These are phyloP conservation scores for Monosporascus sp. DNA, from an alignment of 2,329 filamentous ascomycete genomes.

Conservation along the genomic window DNA sequence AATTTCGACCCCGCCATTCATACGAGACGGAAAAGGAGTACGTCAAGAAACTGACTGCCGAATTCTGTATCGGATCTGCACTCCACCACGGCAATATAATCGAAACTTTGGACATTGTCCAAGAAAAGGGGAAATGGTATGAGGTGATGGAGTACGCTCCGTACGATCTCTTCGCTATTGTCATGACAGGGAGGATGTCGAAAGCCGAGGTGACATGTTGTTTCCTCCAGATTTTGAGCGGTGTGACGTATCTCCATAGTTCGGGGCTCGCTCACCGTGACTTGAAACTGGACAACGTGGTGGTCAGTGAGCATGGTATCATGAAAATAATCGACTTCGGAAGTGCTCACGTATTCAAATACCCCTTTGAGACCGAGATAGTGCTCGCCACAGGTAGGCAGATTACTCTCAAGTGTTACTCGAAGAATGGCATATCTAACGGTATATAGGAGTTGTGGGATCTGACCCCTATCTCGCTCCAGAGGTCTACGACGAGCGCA, in stretches of 20 bases:
- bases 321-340: slow-evolving; percentile 99
- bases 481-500: slow-evolving; percentile 89
- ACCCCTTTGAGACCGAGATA: slow-evolving; percentile 89
- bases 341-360: slow-evolving; percentile 92
- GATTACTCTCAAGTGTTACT: neutral
- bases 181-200: slow-evolving; percentile 98
- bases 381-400: slow-evolving; percentile 72
- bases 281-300: slow-evolving; percentile 94
- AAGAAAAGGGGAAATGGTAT: slow-evolving; percentile 91
- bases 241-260: slow-evolving; percentile 88
- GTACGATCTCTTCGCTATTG: slow-evolving; percentile 92
- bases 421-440: slow-evolving; percentile 7
- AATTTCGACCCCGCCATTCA: slow-evolving; percentile 85
- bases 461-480: slow-evolving; percentile 94
- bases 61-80: slow-evolving; percentile 96
- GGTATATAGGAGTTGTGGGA: slow-evolving; percentile 56
- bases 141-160: slow-evolving; percentile 99
- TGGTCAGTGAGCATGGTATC: slow-evolving; percentile 91
- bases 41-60: slow-evolving; percentile 94
- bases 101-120: slow-evolving; percentile 92
- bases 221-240: slow-evolving; percentile 90
- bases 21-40: slow-evolving; percentile 96
- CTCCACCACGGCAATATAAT: slow-evolving; percentile 98
- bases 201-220: slow-evolving; percentile 85
- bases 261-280: slow-evolving; percentile 94